Evolutionary conservation across 164 flowering plant species (phyloP).

Genomic region (Vitis cinerea): DNA sequence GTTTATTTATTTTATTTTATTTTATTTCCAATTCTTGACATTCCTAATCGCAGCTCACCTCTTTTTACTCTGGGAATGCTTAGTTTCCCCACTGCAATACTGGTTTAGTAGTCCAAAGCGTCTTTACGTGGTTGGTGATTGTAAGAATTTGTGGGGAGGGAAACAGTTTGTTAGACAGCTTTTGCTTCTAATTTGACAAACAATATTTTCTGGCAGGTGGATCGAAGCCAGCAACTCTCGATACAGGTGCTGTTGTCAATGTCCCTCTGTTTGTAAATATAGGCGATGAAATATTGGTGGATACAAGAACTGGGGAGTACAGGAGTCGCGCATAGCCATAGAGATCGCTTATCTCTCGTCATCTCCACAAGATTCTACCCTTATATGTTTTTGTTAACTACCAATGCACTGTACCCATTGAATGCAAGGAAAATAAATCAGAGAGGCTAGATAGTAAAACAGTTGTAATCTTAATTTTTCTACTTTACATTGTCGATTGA

Average conservation of each 20-base stretch:
- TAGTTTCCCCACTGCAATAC: no score
- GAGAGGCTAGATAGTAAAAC: no score
- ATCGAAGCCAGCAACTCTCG: slow-evolving; percentile 85
- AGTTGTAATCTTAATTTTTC: no score
- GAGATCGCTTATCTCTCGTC: background rate
- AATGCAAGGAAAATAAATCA: no score
- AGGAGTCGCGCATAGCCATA: slow-evolving; percentile 57
- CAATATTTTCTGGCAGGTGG: slow-evolving; percentile 57
- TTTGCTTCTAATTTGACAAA: background rate
- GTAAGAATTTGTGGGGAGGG: no score
- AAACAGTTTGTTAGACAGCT: no score
- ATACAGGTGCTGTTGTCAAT: slow-evolving; percentile 79
- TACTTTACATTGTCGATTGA: no score
- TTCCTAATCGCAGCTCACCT: background rate
- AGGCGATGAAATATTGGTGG: slow-evolving; percentile 77
- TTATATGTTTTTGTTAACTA: no score
- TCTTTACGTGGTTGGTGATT: no score
- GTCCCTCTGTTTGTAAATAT: slow-evolving; percentile 77
- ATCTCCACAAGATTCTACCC: no score
- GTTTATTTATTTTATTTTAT: background rate
- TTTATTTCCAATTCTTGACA: background rate
- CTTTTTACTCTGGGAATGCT: background rate
- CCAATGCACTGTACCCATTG: no score
- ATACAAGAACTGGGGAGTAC: slow-evolving; percentile 87
- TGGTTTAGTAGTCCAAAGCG: no score